A percentile compares a stretch with the other conserved stretches of the same genome.
Evolutionary conservation across 2,329 filamentous ascomycete species (phyloP).

Genomic region (Trichoderma polysporum): DNA sequence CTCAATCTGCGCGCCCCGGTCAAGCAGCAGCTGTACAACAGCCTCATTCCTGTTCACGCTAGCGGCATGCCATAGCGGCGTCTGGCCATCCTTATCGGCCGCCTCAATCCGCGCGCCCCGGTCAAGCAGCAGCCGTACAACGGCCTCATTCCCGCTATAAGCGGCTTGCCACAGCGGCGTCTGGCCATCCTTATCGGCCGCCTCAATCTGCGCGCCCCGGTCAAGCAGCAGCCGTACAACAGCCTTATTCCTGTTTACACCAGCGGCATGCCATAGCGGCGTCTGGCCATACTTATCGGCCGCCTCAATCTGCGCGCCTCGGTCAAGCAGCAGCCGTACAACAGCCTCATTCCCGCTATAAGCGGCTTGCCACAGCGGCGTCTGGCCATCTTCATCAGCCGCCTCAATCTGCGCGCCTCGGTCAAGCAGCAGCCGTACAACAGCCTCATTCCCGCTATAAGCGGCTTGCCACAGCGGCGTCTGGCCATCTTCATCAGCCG

Average conservation of each 20-base stretch:
- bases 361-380: not conserved
- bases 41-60: too few species aligned
- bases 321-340: not conserved
- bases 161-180: not conserved
- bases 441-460: not conserved
- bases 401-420: not conserved
- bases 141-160: not conserved
- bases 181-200: not conserved
- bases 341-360: not conserved
- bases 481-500: not conserved
- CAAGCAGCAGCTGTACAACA: not conserved
- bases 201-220: not conserved
- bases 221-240: not conserved
- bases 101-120: not conserved
- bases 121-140: not conserved
- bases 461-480: not conserved
- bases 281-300: not conserved
- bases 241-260: not conserved
- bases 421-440: not conserved
- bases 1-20: not conserved
- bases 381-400: not conserved
- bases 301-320: not conserved
- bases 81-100: not conserved
- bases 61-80: not conserved
- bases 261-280: not conserved